phyloP scores from a whole-genome alignment of 2,329 filamentous ascomycete genomes.

The Hymenoscyphus repandus region DNA sequence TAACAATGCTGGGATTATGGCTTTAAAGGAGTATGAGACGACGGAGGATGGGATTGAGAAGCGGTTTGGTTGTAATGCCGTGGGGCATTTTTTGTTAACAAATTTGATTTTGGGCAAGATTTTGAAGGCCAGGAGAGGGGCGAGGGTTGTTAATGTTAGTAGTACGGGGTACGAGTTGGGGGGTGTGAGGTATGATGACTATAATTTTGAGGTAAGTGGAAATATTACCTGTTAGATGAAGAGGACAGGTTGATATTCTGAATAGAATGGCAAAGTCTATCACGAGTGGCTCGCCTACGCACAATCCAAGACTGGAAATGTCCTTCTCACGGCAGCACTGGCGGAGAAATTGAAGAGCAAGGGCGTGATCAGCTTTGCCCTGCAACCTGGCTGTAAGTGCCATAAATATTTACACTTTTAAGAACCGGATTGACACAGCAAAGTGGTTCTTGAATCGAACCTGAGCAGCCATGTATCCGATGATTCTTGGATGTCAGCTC shows the following conservation, averaged over 20 bases:
- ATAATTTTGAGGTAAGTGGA: too few relatives aligned
- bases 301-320: slow-evolving; percentile 33
- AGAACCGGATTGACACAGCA: too few relatives aligned
- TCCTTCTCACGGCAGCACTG: slow-evolving; percentile 30
- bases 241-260: too few relatives aligned
- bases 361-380: slow-evolving; percentile 24
- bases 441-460: slow-evolving; percentile 1
- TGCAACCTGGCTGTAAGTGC: slow-evolving; percentile 31
- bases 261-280: slow-evolving; percentile 28
- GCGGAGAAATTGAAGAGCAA: slow-evolving; percentile 23
- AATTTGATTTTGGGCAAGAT: slow-evolving; percentile 36
- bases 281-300: slow-evolving; percentile 32
- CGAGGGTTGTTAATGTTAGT: slow-evolving; percentile 20
- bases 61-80: slow-evolving; percentile 49
- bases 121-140: slow-evolving; percentile 1
- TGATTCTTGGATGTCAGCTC: not conserved
- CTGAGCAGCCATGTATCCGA: not conserved
- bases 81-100: slow-evolving; percentile 50
- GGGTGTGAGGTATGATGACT: slow-evolving; percentile 32
- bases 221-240: too few relatives aligned
- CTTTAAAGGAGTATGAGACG: slow-evolving; percentile 14
- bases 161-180: slow-evolving; percentile 34
- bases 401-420: too few relatives aligned
- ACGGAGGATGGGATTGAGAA: slow-evolving; percentile 43
- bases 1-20: slow-evolving; percentile 34